These are phyloP conservation scores for Austroboletus festivus DNA, from an alignment of 768 basidiomycete species.

Conservation along the genomic window DNA sequence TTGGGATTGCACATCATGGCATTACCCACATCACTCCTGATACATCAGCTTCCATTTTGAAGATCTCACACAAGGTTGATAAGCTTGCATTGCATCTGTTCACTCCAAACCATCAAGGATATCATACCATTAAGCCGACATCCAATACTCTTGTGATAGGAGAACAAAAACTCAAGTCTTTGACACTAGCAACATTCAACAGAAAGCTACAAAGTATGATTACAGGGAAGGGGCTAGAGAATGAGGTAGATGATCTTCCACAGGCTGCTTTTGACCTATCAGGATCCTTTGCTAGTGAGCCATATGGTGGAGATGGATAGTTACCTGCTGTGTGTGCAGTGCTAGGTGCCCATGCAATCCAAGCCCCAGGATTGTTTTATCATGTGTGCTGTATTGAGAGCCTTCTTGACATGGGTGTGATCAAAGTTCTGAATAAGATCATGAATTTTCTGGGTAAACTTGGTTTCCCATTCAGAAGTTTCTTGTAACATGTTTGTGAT, in stretches of 20 bases:
- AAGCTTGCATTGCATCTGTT: neutral
- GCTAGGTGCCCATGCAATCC: no score
- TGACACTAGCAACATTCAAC: conserved; percentile 33
- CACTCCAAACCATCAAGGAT: neutral
- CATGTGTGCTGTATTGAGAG: no score
- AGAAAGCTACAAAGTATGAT: conserved; percentile 25
- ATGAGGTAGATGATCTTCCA: conserved; percentile 26
- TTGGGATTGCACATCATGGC: conserved; percentile 25
- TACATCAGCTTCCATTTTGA: conserved; percentile 17
- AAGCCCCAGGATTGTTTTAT: no score
- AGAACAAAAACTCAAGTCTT: conserved; percentile 19
- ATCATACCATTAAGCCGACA: conserved; percentile 18
- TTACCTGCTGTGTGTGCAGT: no score
- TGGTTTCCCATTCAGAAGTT: no score
- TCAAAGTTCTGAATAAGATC: no score
- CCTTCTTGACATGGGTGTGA: no score
- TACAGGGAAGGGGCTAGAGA: conserved; percentile 1
- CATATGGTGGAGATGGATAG: no score
- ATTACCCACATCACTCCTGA: conserved; percentile 23
- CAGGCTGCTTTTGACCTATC: neutral
- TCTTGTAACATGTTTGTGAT: no score
- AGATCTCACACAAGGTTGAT: conserved; percentile 14
- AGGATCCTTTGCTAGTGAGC: no score
- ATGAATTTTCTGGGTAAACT: no score
- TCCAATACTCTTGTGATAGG: conserved; percentile 15